Conservation (phyloP, 129 eudicot genomes). For the Escallonia rubra region DNA sequence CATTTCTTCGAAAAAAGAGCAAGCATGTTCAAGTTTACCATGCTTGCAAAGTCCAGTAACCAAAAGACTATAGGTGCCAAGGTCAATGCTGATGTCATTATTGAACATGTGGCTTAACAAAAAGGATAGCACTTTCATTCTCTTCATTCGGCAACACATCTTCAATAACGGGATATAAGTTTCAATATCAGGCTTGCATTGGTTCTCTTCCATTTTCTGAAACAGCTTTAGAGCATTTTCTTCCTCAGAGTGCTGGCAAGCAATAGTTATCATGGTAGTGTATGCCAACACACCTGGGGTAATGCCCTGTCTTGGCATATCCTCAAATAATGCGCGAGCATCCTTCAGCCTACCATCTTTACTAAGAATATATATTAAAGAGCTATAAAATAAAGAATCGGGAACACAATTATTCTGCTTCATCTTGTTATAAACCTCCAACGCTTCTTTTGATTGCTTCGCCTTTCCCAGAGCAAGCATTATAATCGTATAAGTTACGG, state of each 20-base stretch:
- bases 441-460: slow-evolving; percentile 51
- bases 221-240: slow-evolving; percentile 70
- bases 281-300: slow-evolving; percentile 39
- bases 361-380: slow-evolving; percentile 38
- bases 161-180: slow-evolving; percentile 71
- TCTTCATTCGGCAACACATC: slow-evolving; percentile 66
- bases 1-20: slow-evolving; percentile 59
- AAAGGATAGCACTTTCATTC: slow-evolving; percentile 79
- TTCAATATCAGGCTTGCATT: slow-evolving; percentile 37
- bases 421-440: slow-evolving; percentile 58
- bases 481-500: slow-evolving; percentile 60
- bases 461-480: slow-evolving; percentile 73
- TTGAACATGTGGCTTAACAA: slow-evolving; percentile 70
- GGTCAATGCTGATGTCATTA: slow-evolving; percentile 57
- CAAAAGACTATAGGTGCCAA: slow-evolving; percentile 60
- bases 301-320: slow-evolving; percentile 60
- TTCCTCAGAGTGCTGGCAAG: slow-evolving; percentile 43
- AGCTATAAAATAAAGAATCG: slow-evolving; percentile 47
- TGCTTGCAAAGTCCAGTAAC: slow-evolving; percentile 54
- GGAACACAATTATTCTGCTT: slow-evolving; percentile 41
- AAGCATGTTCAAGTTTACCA: slow-evolving; percentile 57
- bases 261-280: slow-evolving; percentile 56
- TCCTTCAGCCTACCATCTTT: slow-evolving; percentile 71
- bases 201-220: slow-evolving; percentile 55
- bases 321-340: slow-evolving; percentile 59